Base-by-base conservation (phyloP, 352 stramenopile genomes). In the Pythium utonaiense region DNA sequence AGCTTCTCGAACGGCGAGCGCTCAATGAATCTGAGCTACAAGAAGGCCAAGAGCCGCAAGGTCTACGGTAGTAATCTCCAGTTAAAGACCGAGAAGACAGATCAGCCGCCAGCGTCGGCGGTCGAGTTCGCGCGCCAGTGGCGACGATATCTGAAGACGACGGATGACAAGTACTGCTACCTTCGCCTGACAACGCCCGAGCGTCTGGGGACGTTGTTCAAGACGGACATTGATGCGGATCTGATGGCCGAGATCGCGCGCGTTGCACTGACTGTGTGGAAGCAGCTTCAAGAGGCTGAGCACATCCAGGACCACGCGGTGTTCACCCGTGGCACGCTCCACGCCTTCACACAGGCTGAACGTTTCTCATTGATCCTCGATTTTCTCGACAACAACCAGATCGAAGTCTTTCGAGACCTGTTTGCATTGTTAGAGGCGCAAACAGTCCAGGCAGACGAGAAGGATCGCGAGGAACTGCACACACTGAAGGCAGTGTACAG, bases 91-190 rank as follows among this genome's bases (percentile, higher is more conserved):
- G 17, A 70, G 31, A 62, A 50, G 0, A 55, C 64, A 7, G 62
- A 73, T 42, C 34, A 62, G 2, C 64, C 77, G 14, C 79, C 85
- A 12, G 48, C 58, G 22, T 80, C 69, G 1, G 67, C 81, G 0
- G 69, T 80, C 0, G 80, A 87, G 14, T 95, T 95, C 56, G 74
- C 73, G 31, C 81, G 83, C 17, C 85, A 79, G 41, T 95, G 86
- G 86, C 71, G 67, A 9, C 80, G 86, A 49, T 79, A 86, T 24
- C 71, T 92, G 10, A 73, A 77, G 34, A 80, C 78, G 7, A 63
- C 42, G 3, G 71, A 78, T 2, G 72, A 73, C 19, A 95, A 93
- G 44, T 79, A 73, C 24, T 88, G 80, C 17, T 91, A 93, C 67
- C 52, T 95, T n/a, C 47, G 69, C 41, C 22, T 87, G 48, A 86